Percentiles rank a stretch among this genome's conserved stretches.
Conservation (phyloP, 441 rosid genomes). For the Euphorbia corollata region DNA sequence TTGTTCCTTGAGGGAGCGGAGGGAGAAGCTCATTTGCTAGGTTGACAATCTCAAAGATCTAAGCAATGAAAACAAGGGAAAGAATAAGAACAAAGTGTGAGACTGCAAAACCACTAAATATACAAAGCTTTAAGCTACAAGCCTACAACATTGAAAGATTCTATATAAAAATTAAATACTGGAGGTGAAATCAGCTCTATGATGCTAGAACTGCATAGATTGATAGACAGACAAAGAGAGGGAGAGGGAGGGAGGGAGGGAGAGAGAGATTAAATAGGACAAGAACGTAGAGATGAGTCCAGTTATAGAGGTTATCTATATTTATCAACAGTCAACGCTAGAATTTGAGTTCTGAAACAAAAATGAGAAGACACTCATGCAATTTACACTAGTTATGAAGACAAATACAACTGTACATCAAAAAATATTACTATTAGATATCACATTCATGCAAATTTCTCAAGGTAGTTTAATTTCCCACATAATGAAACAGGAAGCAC, state of each 20-base stretch:
- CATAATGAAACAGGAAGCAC: slow-evolving; percentile 29
- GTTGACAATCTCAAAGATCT: slow-evolving; percentile 99
- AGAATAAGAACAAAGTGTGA: background rate
- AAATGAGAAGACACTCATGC: background rate
- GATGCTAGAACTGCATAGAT: background rate
- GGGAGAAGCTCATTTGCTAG: slow-evolving; percentile 99
- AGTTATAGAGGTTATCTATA: background rate
- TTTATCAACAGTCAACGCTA: background rate
- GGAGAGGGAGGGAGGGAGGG: background rate
- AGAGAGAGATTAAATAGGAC: background rate
- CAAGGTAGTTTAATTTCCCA: background rate
- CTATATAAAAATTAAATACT: background rate
- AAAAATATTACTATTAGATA: background rate
- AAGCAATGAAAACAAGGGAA: background rate
- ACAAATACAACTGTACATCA: background rate
- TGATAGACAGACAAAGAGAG: too few species aligned
- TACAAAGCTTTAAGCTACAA: too few species aligned
- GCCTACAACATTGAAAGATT: too few species aligned
- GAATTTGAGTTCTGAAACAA: background rate
- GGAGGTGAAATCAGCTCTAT: background rate
- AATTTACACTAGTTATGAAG: background rate
- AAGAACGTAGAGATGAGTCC: background rate
- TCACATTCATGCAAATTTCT: background rate
- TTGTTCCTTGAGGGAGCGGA: slow-evolving; percentile 85
- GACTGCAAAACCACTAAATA: background rate